Base-by-base conservation (phyloP, 352 stramenopile species). In the Blastocystis sp. region DNA sequence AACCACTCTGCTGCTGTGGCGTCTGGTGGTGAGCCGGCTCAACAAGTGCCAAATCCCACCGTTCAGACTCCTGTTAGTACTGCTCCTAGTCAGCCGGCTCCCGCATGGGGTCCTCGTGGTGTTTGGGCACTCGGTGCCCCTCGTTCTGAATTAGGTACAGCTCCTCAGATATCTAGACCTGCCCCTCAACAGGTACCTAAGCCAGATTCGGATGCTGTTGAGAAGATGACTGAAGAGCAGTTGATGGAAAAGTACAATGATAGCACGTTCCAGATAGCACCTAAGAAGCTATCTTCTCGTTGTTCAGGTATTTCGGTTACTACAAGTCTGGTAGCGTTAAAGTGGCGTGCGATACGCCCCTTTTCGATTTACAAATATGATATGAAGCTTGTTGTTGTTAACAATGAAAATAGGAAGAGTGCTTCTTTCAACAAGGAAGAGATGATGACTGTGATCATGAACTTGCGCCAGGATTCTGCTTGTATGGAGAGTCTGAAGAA, bases 281-380 rank as follows among this genome's bases (percentile, higher is more conserved):
- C 19, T n/a, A 74, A 74, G 63, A 74, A 74, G 63, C 16, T 32
- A 32, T 1, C 35, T 21, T 16, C 43, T n/a, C 57, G 37, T 21
- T 16, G 24, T 27, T 27, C 24, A 59, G 32, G n/a, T 9, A 37
- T 80, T 21, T 6, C 21, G 0, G 43, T 80, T 46, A 61, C 67
- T 32, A 80, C 67, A 29, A 80, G 51, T 61, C 32, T 61, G 21
- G 67, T 80, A 52, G 29, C 32, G 19, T 6, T 80, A 7, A 58
- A 63, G 6, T 49, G 29, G n/a, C 24, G 29, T 11, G 39, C 43
- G 32, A 74, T 6, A 4, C 21, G 16, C 0, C 71, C 71, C 6
- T 49, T 65, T 14, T 46, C 71, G n/a, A 65, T 83, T 42, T 83
- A 83, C 51, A 83, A 83, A 49, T 83, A 83, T 43, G 71, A 83